Evolutionary conservation across 495 filamentous ascomycete species (phyloP), one percentile per base, ranked within the genome.

Genomic region (Trichocladium antarcticum): DNA sequence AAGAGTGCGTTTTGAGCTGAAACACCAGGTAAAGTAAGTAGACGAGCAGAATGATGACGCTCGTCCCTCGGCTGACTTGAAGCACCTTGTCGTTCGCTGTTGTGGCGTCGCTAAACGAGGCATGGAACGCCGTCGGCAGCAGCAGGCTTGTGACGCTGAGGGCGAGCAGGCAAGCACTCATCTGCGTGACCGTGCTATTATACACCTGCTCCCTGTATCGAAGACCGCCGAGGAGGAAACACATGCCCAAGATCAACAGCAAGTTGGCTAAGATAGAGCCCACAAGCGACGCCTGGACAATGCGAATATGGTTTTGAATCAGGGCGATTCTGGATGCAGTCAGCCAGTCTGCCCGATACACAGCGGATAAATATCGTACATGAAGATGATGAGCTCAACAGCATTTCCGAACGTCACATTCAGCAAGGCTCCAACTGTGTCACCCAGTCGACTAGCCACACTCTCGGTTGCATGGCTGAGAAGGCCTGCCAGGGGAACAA

Each of bases 131-230:
- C 36, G 89, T 94, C 73, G 86, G 86, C 6, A 93, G 65, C 2
- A 93, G 68, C 4, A 95, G 71, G 68, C 87, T 93, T 62, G 83
- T 87, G 16, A 94, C 89, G 60, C 84, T 87, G 65, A 95, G 69
- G 70, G 85, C 89, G 51, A 95, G 79, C 39, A 95, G 72, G 68
- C 86, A 93, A 22, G 89, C 87, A 58, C 88, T 95, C 85, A 92
- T 95, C 66, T 95, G 87, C 2, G 88, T 95, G 41, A 93, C 85
- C 20, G 86, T 93, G 67, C 80, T 92, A 66, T 95, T 95, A 68
- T 95, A 95, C 51, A 94, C 81, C 79, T 89, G 89, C 72, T 95
- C 89, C 51, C 81, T 83, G 66, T 82, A 95, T 47, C 87, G 82
- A 39, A 95, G 71, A 47, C 89, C 89, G 57, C 89, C 89, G 31